phyloP scores from a whole-genome alignment of 768 basidiomycete genomes.

The Hirschioporus abietinus region DNA sequence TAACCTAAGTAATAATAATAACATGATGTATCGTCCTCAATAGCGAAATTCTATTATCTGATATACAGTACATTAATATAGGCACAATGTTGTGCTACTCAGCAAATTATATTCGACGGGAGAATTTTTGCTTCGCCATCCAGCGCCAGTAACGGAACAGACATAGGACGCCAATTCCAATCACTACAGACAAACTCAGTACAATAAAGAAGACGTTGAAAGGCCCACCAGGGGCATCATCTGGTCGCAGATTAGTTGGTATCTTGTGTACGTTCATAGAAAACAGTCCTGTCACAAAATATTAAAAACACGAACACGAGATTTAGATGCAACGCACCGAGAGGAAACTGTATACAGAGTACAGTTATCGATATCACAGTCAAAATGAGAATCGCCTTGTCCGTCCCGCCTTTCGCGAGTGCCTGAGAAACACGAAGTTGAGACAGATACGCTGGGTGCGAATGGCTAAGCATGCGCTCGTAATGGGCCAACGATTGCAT shows the following conservation, averaged over 20 bases:
- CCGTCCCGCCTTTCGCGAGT: constrained; percentile 54
- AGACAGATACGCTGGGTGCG: constrained; percentile 80
- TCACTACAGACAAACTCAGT: constrained; percentile 37
- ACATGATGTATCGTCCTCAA: neutral
- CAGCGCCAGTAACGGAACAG: constrained; percentile 64
- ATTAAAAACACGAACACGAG: neutral
- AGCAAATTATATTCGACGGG: constrained; percentile 3
- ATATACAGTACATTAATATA: neutral
- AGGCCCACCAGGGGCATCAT: constrained; percentile 27
- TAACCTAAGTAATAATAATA: neutral
- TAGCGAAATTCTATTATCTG: neutral
- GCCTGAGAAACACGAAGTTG: constrained; percentile 63
- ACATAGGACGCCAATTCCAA: constrained; percentile 38
- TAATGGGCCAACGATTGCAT: constrained; percentile 82
- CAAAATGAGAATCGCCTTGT: constrained; percentile 61
- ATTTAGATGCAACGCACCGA: constrained; percentile 36
- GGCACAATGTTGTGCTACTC: neutral
- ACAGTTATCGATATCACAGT: constrained; percentile 64
- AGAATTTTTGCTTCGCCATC: constrained; percentile 38
- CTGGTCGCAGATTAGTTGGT: constrained; percentile 44
- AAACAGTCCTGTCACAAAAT: constrained; percentile 44
- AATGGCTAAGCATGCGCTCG: constrained; percentile 83
- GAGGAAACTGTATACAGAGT: constrained; percentile 54
- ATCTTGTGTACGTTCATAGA: constrained; percentile 57
- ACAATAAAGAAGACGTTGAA: constrained; percentile 54